Evolutionary conservation across 1,284 basidiomycete species (phyloP).

Genomic region (Cystodermella granulosa): DNA sequence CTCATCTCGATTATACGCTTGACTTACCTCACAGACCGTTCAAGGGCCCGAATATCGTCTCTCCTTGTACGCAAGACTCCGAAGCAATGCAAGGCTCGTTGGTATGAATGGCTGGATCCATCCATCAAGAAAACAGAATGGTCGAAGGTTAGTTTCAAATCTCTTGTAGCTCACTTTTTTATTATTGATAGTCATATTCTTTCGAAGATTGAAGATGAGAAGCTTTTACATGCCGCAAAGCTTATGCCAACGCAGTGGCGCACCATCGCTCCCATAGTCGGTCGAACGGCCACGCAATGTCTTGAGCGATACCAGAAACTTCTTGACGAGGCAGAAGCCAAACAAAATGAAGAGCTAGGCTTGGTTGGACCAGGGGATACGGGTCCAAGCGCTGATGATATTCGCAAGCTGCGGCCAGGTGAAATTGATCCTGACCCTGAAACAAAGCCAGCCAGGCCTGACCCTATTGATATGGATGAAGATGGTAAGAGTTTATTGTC

Average conservation of each 20-base stretch:
- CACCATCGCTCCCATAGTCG: conserved; percentile 97
- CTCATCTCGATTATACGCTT: conserved; percentile 13
- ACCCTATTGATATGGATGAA: conserved; percentile 99
- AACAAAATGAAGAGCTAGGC: conserved; percentile 89
- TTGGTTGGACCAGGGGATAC: conserved; percentile 77
- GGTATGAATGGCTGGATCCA: conserved; percentile 99
- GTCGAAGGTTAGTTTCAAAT: conserved; percentile 71
- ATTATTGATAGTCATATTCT: conserved; percentile 7
- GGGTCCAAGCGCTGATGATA: conserved; percentile 88
- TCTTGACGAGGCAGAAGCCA: conserved; percentile 92
- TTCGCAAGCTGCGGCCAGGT: conserved; percentile 84
- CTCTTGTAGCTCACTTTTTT: neutral
- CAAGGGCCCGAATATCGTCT: conserved; percentile 95
- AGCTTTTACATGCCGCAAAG: conserved; percentile 95
- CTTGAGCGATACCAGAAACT: conserved; percentile 97
- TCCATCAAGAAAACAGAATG: conserved; percentile 99
- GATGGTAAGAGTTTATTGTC: conserved; percentile 58
- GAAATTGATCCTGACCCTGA: conserved; percentile 99
- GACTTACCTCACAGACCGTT: conserved; percentile 1
- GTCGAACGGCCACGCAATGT: conserved; percentile 97
- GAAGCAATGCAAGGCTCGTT: conserved; percentile 98
- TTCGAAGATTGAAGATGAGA: conserved; percentile 88
- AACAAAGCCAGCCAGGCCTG: conserved; percentile 94
- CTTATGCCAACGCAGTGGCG: conserved; percentile 99
- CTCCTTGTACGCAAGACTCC: conserved; percentile 97